Conservation (phyloP, 2,329 filamentous ascomycete genomes). For the Colletotrichum ledebouriae region DNA sequence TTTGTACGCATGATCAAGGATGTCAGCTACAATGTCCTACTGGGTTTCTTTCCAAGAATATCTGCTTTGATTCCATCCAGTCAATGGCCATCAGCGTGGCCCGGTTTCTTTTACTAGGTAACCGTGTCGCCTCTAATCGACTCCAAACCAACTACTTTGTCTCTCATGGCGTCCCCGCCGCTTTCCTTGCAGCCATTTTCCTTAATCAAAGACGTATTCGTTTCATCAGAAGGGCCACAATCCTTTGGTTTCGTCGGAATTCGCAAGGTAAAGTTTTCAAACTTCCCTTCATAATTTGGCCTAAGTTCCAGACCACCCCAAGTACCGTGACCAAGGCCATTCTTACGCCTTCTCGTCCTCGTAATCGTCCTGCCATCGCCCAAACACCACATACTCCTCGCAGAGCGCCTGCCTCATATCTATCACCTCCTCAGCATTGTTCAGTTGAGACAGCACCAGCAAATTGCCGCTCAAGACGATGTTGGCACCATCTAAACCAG, state of each 20-base stretch:
- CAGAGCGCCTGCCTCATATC: not conserved
- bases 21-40: not conserved
- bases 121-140: not conserved
- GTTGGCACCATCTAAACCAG: not conserved
- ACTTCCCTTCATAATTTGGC: not conserved
- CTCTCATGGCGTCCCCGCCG: not conserved
- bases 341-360: too few relatives aligned
- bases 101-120: not conserved
- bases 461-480: not conserved
- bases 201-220: conserved; percentile 1
- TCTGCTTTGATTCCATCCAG: too few relatives aligned
- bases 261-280: too few relatives aligned
- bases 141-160: conserved; percentile 23
- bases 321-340: too few relatives aligned
- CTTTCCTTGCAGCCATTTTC: not conserved
- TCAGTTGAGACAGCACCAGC: too few relatives aligned
- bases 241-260: too few relatives aligned
- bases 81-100: too few relatives aligned
- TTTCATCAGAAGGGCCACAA: not conserved
- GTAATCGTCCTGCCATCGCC: too few relatives aligned
- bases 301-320: not conserved
- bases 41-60: not conserved
- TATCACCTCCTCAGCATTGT: too few relatives aligned
- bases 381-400: not conserved
- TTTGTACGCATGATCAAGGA: not conserved